phyloP scores from a whole-genome alignment of 768 basidiomycete genomes.

The Tephrocybe sp. region DNA sequence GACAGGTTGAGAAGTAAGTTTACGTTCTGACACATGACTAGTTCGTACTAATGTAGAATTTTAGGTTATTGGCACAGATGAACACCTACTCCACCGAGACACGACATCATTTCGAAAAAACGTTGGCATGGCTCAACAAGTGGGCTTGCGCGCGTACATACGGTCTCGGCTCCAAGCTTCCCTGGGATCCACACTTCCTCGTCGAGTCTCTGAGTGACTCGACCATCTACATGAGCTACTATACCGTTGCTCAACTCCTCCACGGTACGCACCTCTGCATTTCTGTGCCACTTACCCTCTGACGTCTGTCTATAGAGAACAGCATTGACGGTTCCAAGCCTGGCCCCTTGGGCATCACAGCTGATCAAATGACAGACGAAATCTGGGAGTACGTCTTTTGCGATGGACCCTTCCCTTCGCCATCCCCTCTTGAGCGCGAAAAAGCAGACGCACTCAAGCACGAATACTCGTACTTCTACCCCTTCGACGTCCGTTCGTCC shows the following conservation, averaged over 20 bases:
- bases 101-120: constrained; percentile 86
- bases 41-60: constrained; percentile 8
- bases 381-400: constrained; percentile 94
- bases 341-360: constrained; percentile 80
- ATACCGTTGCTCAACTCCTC: constrained; percentile 88
- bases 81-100: constrained; percentile 91
- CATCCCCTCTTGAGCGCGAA: constrained; percentile 64
- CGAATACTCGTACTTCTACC: constrained; percentile 96
- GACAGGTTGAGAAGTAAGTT: constrained; percentile 75
- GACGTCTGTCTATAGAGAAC: constrained; percentile 39
- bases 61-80: constrained; percentile 79
- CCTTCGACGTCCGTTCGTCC: constrained; percentile 96
- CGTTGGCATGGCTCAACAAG: constrained; percentile 92
- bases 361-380: constrained; percentile 96
- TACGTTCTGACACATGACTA: too few species aligned
- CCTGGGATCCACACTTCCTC: constrained; percentile 95
- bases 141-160: constrained; percentile 99
- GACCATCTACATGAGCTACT: constrained; percentile 98
- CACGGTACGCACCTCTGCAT: constrained; percentile 58
- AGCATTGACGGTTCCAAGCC: constrained; percentile 75
- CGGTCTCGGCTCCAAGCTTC: constrained; percentile 91
- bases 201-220: constrained; percentile 97
- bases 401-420: constrained; percentile 69
- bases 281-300: neutral
- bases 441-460: constrained; percentile 84